A percentile compares a stretch with the other conserved stretches of the same genome.
These are phyloP conservation scores for Aspergillus persii DNA, from an alignment of 2,329 filamentous ascomycete genomes.

Conservation along the genomic window DNA sequence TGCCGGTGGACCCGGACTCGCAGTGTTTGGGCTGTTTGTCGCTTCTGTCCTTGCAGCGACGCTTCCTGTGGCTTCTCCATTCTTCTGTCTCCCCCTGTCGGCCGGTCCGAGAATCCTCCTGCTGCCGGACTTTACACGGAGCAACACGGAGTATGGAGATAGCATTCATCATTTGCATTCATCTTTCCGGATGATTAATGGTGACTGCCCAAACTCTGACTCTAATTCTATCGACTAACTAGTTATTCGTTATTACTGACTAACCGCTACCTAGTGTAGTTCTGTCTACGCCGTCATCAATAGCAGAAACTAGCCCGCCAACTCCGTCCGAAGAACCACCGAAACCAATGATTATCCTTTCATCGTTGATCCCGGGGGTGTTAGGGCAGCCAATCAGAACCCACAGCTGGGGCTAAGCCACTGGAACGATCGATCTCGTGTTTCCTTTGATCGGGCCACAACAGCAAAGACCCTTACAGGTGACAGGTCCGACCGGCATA, in stretches of 20 bases:
- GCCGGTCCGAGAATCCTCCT: not conserved
- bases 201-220: not conserved
- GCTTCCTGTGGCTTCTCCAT: slow-evolving; percentile 1
- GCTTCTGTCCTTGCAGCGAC: not conserved
- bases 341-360: not conserved
- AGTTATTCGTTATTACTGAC: no score
- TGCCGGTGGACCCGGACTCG: no score
- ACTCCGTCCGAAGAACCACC: not conserved
- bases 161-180: no score
- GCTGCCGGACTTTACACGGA: not conserved
- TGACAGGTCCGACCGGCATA: slow-evolving; percentile 13
- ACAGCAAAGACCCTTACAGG: slow-evolving; percentile 12
- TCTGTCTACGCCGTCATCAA: not conserved
- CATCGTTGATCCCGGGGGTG: not conserved
- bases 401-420: slow-evolving; percentile 7
- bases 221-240: no score
- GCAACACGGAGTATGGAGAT: not conserved
- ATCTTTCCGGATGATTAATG: no score
- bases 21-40: no score
- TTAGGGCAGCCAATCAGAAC: slow-evolving; percentile 9
- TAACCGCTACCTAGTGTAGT: no score
- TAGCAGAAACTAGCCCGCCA: not conserved
- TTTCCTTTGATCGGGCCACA: slow-evolving; percentile 11
- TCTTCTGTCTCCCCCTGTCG: not conserved
- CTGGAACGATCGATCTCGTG: slow-evolving; percentile 15